A percentile compares a stretch with the other conserved stretches of the same genome.
These are phyloP conservation scores for Diaporthe vaccinii DNA, from an alignment of 2,329 filamentous ascomycete species.

Conservation along the genomic window DNA sequence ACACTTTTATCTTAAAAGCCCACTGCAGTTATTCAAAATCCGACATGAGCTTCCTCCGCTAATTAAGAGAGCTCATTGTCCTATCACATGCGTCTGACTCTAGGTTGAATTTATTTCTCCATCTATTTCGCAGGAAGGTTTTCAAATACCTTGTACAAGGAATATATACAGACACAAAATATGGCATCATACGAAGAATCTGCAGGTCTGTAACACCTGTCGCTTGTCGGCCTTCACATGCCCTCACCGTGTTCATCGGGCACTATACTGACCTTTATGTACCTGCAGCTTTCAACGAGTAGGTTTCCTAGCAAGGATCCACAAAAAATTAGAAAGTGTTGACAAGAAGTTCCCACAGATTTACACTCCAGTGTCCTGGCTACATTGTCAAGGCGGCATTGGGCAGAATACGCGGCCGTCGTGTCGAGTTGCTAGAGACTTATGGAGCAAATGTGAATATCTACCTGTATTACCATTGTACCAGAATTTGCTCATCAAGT, in stretches of 20 bases:
- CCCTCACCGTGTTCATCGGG: not conserved
- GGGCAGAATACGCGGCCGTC: not conserved
- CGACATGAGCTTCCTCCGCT: not conserved
- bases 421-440: not conserved
- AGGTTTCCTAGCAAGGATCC: not conserved
- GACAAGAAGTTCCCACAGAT: not conserved
- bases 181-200: not conserved
- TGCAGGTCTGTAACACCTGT: not conserved
- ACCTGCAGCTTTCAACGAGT: constrained; percentile 6
- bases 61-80: not conserved
- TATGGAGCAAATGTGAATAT: not conserved
- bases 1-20: not conserved
- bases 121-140: not conserved
- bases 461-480: no score
- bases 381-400: not conserved
- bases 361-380: not conserved
- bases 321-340: not conserved
- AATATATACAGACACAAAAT: not conserved
- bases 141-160: rapidly evolving
- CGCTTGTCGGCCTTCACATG: no score
- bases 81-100: not conserved
- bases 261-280: not conserved
- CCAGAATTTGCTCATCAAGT: not conserved
- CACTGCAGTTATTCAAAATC: not conserved
- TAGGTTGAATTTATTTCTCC: not conserved